These are phyloP conservation scores for Sporopachydermia lactativora DNA, from an alignment of 805 yeast species.

Conservation along the genomic window DNA sequence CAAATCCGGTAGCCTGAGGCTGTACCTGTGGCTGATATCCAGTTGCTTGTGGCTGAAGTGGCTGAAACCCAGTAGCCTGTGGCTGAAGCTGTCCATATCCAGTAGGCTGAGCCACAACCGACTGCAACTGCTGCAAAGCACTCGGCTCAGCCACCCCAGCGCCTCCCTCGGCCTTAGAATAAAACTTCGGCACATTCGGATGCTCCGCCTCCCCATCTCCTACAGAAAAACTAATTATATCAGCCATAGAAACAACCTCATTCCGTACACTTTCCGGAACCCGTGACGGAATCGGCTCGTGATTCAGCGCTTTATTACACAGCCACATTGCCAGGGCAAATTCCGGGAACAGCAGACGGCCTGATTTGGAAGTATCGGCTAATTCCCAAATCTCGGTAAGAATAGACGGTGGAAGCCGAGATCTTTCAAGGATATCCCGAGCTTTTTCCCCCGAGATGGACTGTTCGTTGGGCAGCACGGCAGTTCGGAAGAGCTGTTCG, in stretches of 20 bases:
- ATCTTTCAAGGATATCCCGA: constrained; percentile 62
- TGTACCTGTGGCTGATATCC: constrained; percentile 26
- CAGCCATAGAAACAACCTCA: constrained; percentile 83
- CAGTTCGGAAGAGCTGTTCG: constrained; percentile 69
- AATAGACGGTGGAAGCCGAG: constrained; percentile 60
- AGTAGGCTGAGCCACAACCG: constrained; percentile 5
- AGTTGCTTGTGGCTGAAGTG: constrained; percentile 48
- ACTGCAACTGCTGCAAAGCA: constrained; percentile 16
- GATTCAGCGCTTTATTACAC: constrained; percentile 63
- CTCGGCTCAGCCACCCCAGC: constrained; percentile 20
- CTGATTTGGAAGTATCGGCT: constrained; percentile 80
- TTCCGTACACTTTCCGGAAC: constrained; percentile 62
- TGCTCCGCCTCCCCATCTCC: constrained; percentile 25
- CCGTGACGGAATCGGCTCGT: constrained; percentile 60
- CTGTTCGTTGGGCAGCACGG: constrained; percentile 58
- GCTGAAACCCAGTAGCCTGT: constrained; percentile 22
- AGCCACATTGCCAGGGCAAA: constrained; percentile 85
- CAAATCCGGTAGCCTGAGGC: constrained; percentile 22
- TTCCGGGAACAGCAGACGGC: constrained; percentile 80
- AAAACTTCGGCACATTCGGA: constrained; percentile 16
- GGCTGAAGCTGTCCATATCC: constrained; percentile 17
- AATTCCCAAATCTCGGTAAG: constrained; percentile 84
- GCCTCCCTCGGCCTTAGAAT: constrained; percentile 9
- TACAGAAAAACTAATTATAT: constrained; percentile 68
- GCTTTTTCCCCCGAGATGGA: constrained; percentile 46